These are phyloP conservation scores for Plasmodium chabaudi DNA, from an alignment of 169 alveolate genomes.

Conservation along the genomic window DNA sequence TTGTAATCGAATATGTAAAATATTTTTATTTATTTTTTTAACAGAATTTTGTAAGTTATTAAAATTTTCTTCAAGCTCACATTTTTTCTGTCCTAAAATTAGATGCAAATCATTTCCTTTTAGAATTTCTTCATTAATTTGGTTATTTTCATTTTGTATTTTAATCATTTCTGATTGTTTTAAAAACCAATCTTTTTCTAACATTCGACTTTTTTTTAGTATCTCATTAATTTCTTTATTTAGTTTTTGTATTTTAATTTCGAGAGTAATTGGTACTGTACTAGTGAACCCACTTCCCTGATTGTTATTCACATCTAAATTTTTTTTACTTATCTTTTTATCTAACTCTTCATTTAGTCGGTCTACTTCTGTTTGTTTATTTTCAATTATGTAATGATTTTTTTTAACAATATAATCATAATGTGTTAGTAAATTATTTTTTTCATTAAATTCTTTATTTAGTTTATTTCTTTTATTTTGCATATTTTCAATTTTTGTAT, in stretches of 20 bases:
- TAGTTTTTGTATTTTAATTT: constrained; percentile 61
- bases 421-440: constrained; percentile 16
- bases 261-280: constrained; percentile 17
- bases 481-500: constrained; percentile 67
- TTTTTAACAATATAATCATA: constrained; percentile 32
- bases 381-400: constrained; percentile 67
- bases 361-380: constrained; percentile 59
- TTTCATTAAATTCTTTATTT: constrained; percentile 42
- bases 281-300: not conserved
- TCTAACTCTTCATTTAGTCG: constrained; percentile 64
- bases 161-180: constrained; percentile 67
- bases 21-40: constrained; percentile 68
- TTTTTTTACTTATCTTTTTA: constrained; percentile 41
- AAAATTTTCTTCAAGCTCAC: constrained; percentile 63
- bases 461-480: constrained; percentile 38
- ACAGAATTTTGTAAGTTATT: not conserved
- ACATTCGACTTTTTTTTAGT: constrained; percentile 27
- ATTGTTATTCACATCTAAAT: constrained; percentile 4
- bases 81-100: constrained; percentile 59
- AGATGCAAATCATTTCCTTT: constrained; percentile 44
- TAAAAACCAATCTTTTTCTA: constrained; percentile 73
- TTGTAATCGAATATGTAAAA: constrained; percentile 48
- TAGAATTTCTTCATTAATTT: constrained; percentile 54
- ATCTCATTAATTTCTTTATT: constrained; percentile 43
- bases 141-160: constrained; percentile 71